phyloP scores from a whole-genome alignment of 2,329 filamentous ascomycete genomes.

The Seiridium cupressi region DNA sequence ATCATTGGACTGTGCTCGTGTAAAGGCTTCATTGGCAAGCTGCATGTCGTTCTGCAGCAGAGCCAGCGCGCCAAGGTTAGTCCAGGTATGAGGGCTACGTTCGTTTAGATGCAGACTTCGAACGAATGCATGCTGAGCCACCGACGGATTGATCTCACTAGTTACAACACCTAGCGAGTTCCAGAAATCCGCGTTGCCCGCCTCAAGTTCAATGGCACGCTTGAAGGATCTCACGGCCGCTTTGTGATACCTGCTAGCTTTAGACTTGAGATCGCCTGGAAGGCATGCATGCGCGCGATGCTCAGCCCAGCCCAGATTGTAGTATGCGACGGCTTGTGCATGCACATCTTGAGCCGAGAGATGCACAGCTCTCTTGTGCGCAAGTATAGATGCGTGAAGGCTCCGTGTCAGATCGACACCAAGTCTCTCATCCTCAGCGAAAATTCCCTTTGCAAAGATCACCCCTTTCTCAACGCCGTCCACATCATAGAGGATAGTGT shows the following conservation, averaged over 20 bases:
- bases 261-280: conserved; percentile 50
- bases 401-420: conserved; percentile 55
- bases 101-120: conserved; percentile 92
- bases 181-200: conserved; percentile 95
- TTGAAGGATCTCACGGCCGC: conserved; percentile 91
- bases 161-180: conserved; percentile 92
- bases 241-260: conserved; percentile 68
- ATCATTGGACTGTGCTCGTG: conserved; percentile 87
- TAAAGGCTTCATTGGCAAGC: conserved; percentile 88
- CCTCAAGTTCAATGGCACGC: conserved; percentile 89
- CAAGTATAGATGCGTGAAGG: conserved; percentile 73
- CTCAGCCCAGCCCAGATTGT: conserved; percentile 95
- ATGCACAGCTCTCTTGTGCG: conserved; percentile 82
- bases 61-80: conserved; percentile 85
- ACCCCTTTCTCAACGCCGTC: conserved; percentile 59
- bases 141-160: conserved; percentile 77
- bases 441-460: conserved; percentile 41
- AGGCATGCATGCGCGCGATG: conserved; percentile 74
- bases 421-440: conserved; percentile 44
- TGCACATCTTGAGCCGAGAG: conserved; percentile 72
- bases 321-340: conserved; percentile 93
- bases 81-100: conserved; percentile 80
- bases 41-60: conserved; percentile 79
- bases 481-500: conserved; percentile 63
- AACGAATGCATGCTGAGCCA: conserved; percentile 91